phyloP scores from a whole-genome alignment of 768 basidiomycete genomes.

The Sistotremastrum niveocremeum region DNA sequence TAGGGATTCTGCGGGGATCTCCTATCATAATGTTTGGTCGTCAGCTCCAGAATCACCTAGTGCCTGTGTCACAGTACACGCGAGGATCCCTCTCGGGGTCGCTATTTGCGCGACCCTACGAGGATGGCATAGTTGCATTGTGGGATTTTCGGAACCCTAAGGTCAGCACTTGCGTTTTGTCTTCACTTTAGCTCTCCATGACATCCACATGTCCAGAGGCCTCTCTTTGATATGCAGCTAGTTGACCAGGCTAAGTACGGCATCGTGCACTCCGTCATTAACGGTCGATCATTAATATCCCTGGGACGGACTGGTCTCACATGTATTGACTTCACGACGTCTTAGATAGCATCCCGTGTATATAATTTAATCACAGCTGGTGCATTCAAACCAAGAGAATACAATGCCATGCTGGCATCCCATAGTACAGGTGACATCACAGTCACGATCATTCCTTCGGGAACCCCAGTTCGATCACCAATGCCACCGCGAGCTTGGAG shows the following conservation, averaged over 20 bases:
- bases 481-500: slow-evolving; percentile 39
- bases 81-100: slow-evolving; percentile 26
- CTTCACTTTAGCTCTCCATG: background rate
- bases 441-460: slow-evolving; percentile 16
- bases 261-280: too few species aligned
- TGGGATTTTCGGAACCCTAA: slow-evolving; percentile 39
- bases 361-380: too few species aligned
- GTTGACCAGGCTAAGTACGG: too few species aligned
- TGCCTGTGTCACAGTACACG: slow-evolving; percentile 18
- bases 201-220: too few species aligned
- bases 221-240: too few species aligned
- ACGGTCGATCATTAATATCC: too few species aligned
- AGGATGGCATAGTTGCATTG: slow-evolving; percentile 28
- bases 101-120: slow-evolving; percentile 32
- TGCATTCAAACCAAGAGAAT: slow-evolving; percentile 1
- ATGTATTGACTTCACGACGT: too few species aligned
- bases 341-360: too few species aligned
- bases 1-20: slow-evolving; percentile 22
- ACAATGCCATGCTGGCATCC: slow-evolving; percentile 23
- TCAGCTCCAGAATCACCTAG: slow-evolving; percentile 14
- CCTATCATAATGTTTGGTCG: slow-evolving; percentile 34
- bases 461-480: slow-evolving; percentile 38
- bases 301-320: too few species aligned
- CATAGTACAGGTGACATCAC: slow-evolving; percentile 13
- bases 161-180: slow-evolving; percentile 19